Percentiles rank a stretch among this genome's conserved stretches.
These are phyloP conservation scores for Neofusicoccum cordaticola DNA, from an alignment of 2,329 filamentous ascomycete genomes.

Conservation along the genomic window DNA sequence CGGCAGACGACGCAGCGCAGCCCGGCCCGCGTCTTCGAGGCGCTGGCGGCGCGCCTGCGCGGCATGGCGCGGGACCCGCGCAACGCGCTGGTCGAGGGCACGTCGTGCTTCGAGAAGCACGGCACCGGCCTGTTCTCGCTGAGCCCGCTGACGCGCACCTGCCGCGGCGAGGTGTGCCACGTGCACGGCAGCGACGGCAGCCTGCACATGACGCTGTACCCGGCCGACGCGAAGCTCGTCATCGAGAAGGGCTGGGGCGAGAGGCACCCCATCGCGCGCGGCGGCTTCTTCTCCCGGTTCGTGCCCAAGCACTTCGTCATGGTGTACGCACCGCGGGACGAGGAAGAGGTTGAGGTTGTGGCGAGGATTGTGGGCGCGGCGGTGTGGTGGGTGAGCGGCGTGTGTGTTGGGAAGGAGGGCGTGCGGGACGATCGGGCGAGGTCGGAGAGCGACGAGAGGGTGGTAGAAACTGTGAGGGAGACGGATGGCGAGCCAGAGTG, in stretches of 20 bases:
- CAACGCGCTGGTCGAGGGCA: slow-evolving; percentile 49
- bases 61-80: slow-evolving; percentile 25
- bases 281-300: slow-evolving; percentile 63
- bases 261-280: slow-evolving; percentile 62
- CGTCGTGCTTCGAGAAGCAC: slow-evolving; percentile 79
- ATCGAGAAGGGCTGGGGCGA: slow-evolving; percentile 78
- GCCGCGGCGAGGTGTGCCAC: slow-evolving; percentile 79
- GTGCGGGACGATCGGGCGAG: slow-evolving; percentile 22
- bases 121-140: slow-evolving; percentile 71
- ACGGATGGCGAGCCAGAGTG: background rate
- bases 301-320: slow-evolving; percentile 75
- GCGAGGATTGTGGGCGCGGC: slow-evolving; percentile 70
- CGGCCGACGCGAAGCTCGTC: slow-evolving; percentile 69
- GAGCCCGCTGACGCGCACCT: slow-evolving; percentile 65
- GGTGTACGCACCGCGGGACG: slow-evolving; percentile 74
- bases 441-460: slow-evolving; percentile 19
- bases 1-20: slow-evolving; percentile 71
- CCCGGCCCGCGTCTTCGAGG: slow-evolving; percentile 33
- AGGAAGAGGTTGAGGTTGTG: slow-evolving; percentile 65
- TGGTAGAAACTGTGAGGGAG: background rate
- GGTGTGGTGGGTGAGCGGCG: slow-evolving; percentile 62
- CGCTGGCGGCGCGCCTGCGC: slow-evolving; percentile 43
- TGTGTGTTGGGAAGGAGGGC: slow-evolving; percentile 27
- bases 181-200: slow-evolving; percentile 73
- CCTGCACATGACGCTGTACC: slow-evolving; percentile 77